These are phyloP conservation scores for Paecilomyces formosus DNA, from an alignment of 2,329 filamentous ascomycete genomes.

Conservation along the genomic window DNA sequence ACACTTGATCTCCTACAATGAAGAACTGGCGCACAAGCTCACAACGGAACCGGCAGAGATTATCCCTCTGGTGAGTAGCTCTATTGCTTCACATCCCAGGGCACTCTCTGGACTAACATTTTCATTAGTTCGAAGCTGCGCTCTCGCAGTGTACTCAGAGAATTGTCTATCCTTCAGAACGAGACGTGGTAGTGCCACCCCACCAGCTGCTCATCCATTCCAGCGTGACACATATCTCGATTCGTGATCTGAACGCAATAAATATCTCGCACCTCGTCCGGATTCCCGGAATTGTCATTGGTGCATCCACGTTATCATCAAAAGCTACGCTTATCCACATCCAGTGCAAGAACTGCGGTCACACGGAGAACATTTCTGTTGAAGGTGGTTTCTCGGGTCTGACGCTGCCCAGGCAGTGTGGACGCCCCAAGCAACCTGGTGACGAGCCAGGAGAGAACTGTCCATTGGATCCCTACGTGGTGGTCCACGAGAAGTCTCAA, in stretches of 20 bases:
- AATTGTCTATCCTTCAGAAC: constrained; percentile 77
- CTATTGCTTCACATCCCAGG: neutral
- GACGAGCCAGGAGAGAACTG: constrained; percentile 68
- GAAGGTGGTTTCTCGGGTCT: constrained; percentile 82
- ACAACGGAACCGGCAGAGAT: constrained; percentile 86
- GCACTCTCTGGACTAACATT: constrained; percentile 3
- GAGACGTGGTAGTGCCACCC: constrained; percentile 65
- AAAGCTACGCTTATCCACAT: constrained; percentile 85
- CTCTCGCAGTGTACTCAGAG: constrained; percentile 85
- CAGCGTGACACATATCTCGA: constrained; percentile 80
- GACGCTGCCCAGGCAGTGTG: constrained; percentile 73
- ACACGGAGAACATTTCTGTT: constrained; percentile 63
- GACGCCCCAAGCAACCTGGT: constrained; percentile 49
- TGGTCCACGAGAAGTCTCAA: constrained; percentile 84
- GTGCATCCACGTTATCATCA: constrained; percentile 90
- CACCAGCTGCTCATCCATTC: constrained; percentile 96
- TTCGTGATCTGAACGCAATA: constrained; percentile 85
- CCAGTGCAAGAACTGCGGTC: constrained; percentile 78
- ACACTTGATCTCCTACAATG: constrained; percentile 91
- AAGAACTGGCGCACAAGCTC: constrained; percentile 84
- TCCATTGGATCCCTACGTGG: constrained; percentile 90
- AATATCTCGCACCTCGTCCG: constrained; percentile 92
- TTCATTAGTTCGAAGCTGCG: constrained; percentile 73
- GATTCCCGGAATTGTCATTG: constrained; percentile 95
- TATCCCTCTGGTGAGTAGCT: constrained; percentile 67